phyloP scores from a whole-genome alignment of 805 yeast genomes.

The Ogataea kodamae region DNA sequence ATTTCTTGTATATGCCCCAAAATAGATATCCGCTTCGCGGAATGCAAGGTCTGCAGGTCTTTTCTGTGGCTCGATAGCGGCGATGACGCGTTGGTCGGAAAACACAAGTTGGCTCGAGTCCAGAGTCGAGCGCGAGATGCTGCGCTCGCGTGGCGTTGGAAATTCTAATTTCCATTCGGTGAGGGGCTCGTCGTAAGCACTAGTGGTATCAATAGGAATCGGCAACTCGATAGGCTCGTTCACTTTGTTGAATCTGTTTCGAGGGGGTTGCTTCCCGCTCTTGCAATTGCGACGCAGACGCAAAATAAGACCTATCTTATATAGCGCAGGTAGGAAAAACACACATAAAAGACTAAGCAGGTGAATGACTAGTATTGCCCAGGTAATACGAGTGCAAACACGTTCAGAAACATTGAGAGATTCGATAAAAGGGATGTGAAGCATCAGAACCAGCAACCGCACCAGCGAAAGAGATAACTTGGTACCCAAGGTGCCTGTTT shows the following conservation, averaged over 20 bases:
- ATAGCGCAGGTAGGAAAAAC: conserved; percentile 28
- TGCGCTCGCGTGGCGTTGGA: not conserved
- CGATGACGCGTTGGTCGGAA: conserved; percentile 26
- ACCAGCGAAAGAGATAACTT: conserved; percentile 37
- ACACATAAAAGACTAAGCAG: conserved; percentile 22
- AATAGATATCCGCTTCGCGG: conserved; percentile 58
- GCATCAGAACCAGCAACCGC: conserved; percentile 36
- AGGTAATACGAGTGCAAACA: conserved; percentile 40
- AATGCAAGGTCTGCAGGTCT: conserved; percentile 46
- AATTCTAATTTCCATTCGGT: conserved; percentile 2
- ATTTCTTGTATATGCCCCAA: conserved; percentile 37
- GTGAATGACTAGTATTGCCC: conserved; percentile 42
- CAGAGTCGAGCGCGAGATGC: conserved; percentile 1
- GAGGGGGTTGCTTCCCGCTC: conserved; percentile 22
- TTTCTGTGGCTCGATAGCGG: conserved; percentile 16
- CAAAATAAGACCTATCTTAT: conserved; percentile 27
- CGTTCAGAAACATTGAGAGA: conserved; percentile 36
- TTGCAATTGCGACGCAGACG: conserved; percentile 15
- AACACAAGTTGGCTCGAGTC: conserved; percentile 21
- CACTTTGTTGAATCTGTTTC: conserved; percentile 19
- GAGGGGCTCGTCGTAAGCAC: conserved; percentile 5
- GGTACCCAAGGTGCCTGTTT: conserved; percentile 31
- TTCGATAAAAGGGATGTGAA: conserved; percentile 43
- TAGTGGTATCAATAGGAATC: conserved; percentile 10
- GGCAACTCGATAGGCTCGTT: conserved; percentile 25